Percentiles rank a stretch among this genome's conserved stretches.
phyloP scores from a whole-genome alignment of 176 grass and related monocot genomes.

The Echinochloa phyllopogon region DNA sequence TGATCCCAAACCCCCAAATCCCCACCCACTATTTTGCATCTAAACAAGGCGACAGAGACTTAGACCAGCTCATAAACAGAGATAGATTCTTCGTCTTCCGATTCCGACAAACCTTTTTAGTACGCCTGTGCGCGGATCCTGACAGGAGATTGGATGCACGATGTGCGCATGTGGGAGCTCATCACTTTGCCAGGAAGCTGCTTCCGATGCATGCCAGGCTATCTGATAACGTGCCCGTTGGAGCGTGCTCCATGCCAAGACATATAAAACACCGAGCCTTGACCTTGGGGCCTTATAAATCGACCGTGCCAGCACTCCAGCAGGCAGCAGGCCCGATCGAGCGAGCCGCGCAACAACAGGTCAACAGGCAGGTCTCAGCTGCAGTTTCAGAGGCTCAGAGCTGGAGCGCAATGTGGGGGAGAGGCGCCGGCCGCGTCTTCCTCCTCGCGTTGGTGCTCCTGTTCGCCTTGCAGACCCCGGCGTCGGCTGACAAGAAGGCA shows the following conservation, averaged over 20 bases:
- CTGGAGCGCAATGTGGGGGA: not conserved
- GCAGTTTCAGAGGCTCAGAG: not conserved
- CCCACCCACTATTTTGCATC: too few species aligned
- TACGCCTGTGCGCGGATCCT: not conserved
- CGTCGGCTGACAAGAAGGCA: slow-evolving; percentile 43
- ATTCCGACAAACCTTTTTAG: not conserved
- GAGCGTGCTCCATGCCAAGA: not conserved
- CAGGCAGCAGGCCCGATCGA: not conserved
- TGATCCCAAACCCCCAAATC: too few species aligned
- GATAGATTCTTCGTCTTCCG: not conserved
- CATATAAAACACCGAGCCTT: slow-evolving; percentile 6
- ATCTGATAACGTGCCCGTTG: not conserved
- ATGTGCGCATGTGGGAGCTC: not conserved
- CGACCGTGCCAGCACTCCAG: not conserved
- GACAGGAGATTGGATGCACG: not conserved
- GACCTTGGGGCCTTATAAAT: slow-evolving; percentile 48
- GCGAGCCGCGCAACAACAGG: not conserved
- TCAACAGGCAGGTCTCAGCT: not conserved
- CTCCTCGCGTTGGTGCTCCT: slow-evolving; percentile 20
- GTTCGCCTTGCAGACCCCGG: slow-evolving; percentile 36
- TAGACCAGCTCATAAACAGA: too few species aligned
- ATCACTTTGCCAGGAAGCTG: not conserved
- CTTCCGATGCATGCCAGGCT: slow-evolving; percentile 6
- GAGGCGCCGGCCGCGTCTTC: not conserved
- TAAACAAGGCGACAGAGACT: too few species aligned